Evolutionary conservation across 305 asterid genomes (phyloP), one percentile per base, ranked within the genome.

Genomic region (Fraxinus paxiana): DNA sequence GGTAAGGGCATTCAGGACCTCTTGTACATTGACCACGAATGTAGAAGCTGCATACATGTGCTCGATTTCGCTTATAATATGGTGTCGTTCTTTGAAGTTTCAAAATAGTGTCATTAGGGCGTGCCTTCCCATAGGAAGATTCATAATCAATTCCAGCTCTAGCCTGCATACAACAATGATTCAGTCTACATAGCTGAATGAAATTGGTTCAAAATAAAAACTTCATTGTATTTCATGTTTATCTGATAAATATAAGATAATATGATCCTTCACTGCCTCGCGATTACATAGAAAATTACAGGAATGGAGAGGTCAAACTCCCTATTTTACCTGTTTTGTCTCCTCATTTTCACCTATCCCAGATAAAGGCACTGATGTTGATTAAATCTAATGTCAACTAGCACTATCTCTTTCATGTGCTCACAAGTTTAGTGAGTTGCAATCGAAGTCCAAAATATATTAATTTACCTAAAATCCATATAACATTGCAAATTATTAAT

Each of bases 71-170:
- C 92, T 91, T 90, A 89, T 95, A 95, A 86, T 95, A 93, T 30
- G 97, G 98, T 48, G 96, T 88, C 69, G 97, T 93, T 83, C 99
- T 90, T 88, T 93, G 98, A 77, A 95, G 98, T 90, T 93, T 95
- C 89, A 91, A 80, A 82, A 95, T 92, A 71, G 98, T 93, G 82
- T 95, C 99, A 81, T 87, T 92, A 28, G 98, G 84, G 26, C 97
- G 94, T 63, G 88, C 98, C 88, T 93, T 95, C 69, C 99, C 99
- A 79, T 76, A 92, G 8, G 99, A 95, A 78, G 98, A 93, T 83
- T 95, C 99, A 71, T 95, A 92, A 89, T 92, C 98, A 73, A 95
- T 92, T 51, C 99, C 99, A 79, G 97, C 97, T 90, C 97, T 92
- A 71, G 98, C 97, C 98, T 95, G 92, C 87, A 79, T 72, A 84